A percentile compares a stretch with the other conserved stretches of the same genome.
Evolutionary conservation across 345 rosid genomes (phyloP).

Genomic region (Salix arbutifolia): DNA sequence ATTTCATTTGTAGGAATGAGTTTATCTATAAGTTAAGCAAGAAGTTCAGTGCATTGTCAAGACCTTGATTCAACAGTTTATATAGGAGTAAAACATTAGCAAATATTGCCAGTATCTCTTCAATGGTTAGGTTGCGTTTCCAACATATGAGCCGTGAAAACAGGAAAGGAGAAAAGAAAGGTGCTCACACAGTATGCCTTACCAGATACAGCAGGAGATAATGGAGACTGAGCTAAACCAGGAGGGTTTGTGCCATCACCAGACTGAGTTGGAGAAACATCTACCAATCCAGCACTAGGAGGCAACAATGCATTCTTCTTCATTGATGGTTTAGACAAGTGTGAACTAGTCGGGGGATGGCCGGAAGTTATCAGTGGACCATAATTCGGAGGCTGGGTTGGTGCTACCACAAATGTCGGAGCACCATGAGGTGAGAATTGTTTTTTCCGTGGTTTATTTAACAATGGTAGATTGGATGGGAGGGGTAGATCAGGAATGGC

Average conservation of each 20-base stretch:
- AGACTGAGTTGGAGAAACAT: conserved; percentile 65
- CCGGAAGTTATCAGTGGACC: conserved; percentile 52
- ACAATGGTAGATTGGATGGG: conserved; percentile 39
- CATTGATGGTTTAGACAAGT: conserved; percentile 58
- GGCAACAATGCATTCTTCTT: conserved; percentile 46
- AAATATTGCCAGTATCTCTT: not conserved
- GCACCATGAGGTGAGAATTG: conserved; percentile 44
- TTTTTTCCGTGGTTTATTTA: conserved; percentile 36
- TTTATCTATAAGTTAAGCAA: not conserved
- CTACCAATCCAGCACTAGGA: conserved; percentile 54
- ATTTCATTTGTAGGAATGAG: not conserved
- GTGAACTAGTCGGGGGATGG: conserved; percentile 61
- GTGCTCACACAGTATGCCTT: conserved; percentile 17
- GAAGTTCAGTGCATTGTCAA: not conserved
- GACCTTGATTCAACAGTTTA: not conserved
- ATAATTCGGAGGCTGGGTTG: conserved; percentile 52
- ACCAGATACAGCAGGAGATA: conserved; percentile 70
- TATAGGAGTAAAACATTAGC: not conserved
- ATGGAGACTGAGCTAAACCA: conserved; percentile 71
- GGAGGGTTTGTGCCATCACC: conserved; percentile 48
- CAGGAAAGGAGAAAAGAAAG: not conserved
- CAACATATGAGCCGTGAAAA: not conserved
- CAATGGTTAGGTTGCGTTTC: not conserved
- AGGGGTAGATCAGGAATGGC: conserved; percentile 44
- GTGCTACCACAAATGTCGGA: conserved; percentile 35